A percentile compares a stretch with the other conserved stretches of the same genome.
Evolutionary conservation across 2,329 filamentous ascomycete genomes (phyloP).

Genomic region (Achaetomium macrosporum): DNA sequence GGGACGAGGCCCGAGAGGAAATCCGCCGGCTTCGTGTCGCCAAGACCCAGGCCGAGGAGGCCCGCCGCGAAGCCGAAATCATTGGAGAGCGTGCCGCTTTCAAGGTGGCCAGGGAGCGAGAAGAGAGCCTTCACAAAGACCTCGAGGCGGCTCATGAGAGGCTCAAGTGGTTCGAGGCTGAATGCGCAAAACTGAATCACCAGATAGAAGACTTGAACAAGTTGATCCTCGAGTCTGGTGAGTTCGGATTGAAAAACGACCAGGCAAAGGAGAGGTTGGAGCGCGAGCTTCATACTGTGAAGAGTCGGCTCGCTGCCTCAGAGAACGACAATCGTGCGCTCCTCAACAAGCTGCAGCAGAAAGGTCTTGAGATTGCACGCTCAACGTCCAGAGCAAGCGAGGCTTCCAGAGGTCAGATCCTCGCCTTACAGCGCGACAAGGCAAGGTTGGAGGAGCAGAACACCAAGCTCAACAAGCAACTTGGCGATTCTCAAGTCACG

Average conservation of each 20-base stretch:
- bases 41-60: constrained; percentile 79
- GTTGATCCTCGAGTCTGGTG: constrained; percentile 80
- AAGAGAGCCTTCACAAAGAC: constrained; percentile 70
- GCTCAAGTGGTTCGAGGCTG: constrained; percentile 71
- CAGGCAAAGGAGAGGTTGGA: constrained; percentile 92
- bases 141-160: constrained; percentile 73
- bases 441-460: constrained; percentile 75
- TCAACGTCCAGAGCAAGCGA: constrained; percentile 83
- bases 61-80: constrained; percentile 74
- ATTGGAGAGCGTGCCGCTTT: constrained; percentile 75
- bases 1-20: constrained; percentile 82
- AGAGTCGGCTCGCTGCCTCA: constrained; percentile 80
- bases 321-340: constrained; percentile 94
- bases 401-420: constrained; percentile 69
- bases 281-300: constrained; percentile 83
- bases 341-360: constrained; percentile 96
- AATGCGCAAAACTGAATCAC: constrained; percentile 67
- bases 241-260: constrained; percentile 84
- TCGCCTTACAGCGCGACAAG: constrained; percentile 77
- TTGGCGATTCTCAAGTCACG: constrained; percentile 77
- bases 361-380: constrained; percentile 90
- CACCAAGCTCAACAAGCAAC: constrained; percentile 71
- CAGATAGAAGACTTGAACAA: constrained; percentile 83
- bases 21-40: constrained; percentile 76
- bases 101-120: constrained; percentile 71